Base-by-base conservation (phyloP, 306 rosid genomes). In the Hippophae tibetana region DNA sequence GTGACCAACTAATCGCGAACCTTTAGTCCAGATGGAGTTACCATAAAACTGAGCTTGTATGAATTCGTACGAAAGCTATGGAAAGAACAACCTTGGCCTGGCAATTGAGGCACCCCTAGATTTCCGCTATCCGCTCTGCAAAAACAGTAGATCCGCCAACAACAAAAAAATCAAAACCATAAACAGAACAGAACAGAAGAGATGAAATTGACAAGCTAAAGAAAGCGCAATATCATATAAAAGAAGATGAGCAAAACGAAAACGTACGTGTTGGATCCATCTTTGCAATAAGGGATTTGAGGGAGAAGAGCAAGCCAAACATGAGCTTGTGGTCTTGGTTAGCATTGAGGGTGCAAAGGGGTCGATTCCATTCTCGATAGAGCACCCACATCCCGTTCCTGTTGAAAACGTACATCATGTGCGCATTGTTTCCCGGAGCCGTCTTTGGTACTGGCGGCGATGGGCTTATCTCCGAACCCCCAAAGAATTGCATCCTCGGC, bases 41-140 rank as follows among this genome's bases (percentile, higher is more conserved):
- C 99, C 89, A 84, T 88, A 79, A 92, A 88, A 76, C 86, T 85
- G 67, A 92, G 96, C 79, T 92, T 92, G 80, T 85, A 92, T 7
- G 96, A 81, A 63, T 92, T 92, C 26, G 99, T 88, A 44, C 78
- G 72, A 53, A 92, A 92, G 81, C 99, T 88, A 57, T 92, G 99
- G 77, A 92, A 88, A n/a, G 96, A 92, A 69, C 99, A 92, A 52
- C 99, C 99, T 76, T 92, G 95, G 51, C 99, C 99, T 8, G 95
- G 89, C 72, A 92, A 73, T 70, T 92, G 99, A 56, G 96, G 95
- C 67, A 92, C 83, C 8, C 95, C 99, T 43, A 93, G 99, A 70
- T 93, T 93, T 50, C 89, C 94, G 79, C 75, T 93, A 53, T 88
- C 94, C 9, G 84, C 81, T 54, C 97, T 86, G 77, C 70, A 78